Evolutionary conservation across 257 asterid species (phyloP).

Genomic region (Capsicum chinense): DNA sequence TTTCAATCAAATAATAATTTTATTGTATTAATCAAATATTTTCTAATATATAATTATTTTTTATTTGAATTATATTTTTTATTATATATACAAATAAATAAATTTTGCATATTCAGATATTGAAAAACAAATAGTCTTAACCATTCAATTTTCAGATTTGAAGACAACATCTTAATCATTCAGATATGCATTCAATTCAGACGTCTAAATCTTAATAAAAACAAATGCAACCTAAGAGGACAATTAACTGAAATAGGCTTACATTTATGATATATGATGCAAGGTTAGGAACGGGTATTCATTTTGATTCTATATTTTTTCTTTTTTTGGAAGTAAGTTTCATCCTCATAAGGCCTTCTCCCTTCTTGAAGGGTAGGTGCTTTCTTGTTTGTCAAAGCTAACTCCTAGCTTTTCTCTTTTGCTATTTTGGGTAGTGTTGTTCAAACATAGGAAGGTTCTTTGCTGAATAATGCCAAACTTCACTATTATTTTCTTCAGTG

Average conservation of each 20-base stretch:
- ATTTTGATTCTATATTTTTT: not conserved
- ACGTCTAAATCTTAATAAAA: too few species aligned
- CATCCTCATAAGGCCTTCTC: not conserved
- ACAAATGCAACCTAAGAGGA: not conserved
- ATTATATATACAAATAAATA: too few species aligned
- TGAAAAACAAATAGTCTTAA: too few species aligned
- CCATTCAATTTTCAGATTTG: too few species aligned
- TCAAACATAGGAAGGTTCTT: constrained; percentile 11
- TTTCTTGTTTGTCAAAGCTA: constrained; percentile 5
- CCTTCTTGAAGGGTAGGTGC: not conserved
- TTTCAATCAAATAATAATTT: too few species aligned
- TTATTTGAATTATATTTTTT: too few species aligned
- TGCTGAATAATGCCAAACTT: not conserved
- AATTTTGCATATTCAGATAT: too few species aligned
- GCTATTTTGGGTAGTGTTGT: constrained; percentile 5
- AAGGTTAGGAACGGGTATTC: constrained; percentile 5
- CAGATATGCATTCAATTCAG: too few species aligned
- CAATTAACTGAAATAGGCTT: constrained; percentile 13
- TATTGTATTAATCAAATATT: too few species aligned
- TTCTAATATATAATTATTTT: too few species aligned
- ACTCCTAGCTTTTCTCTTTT: not conserved
- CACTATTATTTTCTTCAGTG: not conserved
- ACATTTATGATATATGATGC: constrained; percentile 17
- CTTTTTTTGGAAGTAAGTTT: not conserved
- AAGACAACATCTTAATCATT: too few species aligned